Evolutionary conservation across 2,329 filamentous ascomycete species (phyloP).

Genomic region (Fusarium sp.): DNA sequence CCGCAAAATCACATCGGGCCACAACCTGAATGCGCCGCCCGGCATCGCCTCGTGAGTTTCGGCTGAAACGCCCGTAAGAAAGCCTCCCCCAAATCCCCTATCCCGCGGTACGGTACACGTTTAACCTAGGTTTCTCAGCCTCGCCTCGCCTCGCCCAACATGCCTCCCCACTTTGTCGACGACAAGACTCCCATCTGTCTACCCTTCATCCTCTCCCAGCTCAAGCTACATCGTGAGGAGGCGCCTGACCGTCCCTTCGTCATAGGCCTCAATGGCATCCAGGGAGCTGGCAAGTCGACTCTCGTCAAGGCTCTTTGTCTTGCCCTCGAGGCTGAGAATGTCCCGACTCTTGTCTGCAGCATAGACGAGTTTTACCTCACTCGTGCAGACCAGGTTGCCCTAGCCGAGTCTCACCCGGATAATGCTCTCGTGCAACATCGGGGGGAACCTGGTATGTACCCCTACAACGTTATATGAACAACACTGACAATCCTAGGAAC

Average conservation of each 20-base stretch:
- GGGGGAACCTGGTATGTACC: constrained; percentile 72
- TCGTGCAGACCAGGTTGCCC: constrained; percentile 69
- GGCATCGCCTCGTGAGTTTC: constrained; percentile 24
- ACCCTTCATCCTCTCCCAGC: constrained; percentile 73
- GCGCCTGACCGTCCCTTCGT: constrained; percentile 69
- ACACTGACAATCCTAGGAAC: constrained; percentile 53
- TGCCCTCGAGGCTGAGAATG: constrained; percentile 64
- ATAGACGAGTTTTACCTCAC: constrained; percentile 91
- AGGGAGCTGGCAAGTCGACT: constrained; percentile 92
- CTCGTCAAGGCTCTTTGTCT: constrained; percentile 73
- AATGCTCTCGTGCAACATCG: constrained; percentile 83
- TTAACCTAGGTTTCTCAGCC: neutral
- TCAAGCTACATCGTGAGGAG: constrained; percentile 58
- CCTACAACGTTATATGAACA: neutral
- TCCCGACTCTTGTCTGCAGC: constrained; percentile 75
- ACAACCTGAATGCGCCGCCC: constrained; percentile 20
- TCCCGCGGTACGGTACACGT: constrained; percentile 25
- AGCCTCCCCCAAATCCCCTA: neutral
- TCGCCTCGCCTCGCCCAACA: constrained; percentile 22
- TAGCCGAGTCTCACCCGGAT: constrained; percentile 69
- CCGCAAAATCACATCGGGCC: constrained; percentile 35
- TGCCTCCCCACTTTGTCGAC: constrained; percentile 63
- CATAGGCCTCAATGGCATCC: constrained; percentile 87
- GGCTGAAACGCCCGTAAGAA: constrained; percentile 24
- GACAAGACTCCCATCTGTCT: constrained; percentile 81